Percentiles rank a stretch among this genome's conserved stretches.
Conservation (phyloP, 345 rosid genomes). For the Aquilaria yunnanensis region DNA sequence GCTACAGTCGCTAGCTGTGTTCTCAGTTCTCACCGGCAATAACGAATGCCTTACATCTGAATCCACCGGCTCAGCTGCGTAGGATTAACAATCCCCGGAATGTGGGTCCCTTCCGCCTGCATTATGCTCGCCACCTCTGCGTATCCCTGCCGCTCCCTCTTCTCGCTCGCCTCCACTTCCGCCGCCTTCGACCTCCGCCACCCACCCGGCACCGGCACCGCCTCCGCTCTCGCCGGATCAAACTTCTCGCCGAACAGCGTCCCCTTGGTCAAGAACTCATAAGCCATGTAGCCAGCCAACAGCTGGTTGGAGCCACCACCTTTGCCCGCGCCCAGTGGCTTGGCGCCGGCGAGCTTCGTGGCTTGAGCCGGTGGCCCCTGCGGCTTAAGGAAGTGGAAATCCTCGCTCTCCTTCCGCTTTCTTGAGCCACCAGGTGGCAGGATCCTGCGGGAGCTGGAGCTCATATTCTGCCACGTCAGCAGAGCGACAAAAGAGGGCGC, state of each 20-base stretch:
- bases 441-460: slow-evolving; percentile 28
- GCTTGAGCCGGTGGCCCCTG: slow-evolving; percentile 12
- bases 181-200: slow-evolving; percentile 11
- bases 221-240: slow-evolving; percentile 25
- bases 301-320: slow-evolving; percentile 30
- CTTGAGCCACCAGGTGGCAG: slow-evolving; percentile 32
- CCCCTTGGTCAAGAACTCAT: slow-evolving; percentile 53
- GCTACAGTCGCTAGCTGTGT: no score
- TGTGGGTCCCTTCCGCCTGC: slow-evolving; percentile 51
- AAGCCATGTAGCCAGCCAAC: slow-evolving; percentile 71
- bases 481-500: background rate
- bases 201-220: slow-evolving; percentile 15
- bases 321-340: no score
- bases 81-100: slow-evolving; percentile 69
- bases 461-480: slow-evolving; percentile 36
- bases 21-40: no score
- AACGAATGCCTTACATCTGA: slow-evolving; percentile 4
- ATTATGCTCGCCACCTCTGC: slow-evolving; percentile 63
- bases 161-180: slow-evolving; percentile 18
- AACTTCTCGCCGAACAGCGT: slow-evolving; percentile 48
- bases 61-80: slow-evolving; percentile 68
- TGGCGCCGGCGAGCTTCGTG: slow-evolving; percentile 5
- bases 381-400: slow-evolving; percentile 14
- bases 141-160: slow-evolving; percentile 30
- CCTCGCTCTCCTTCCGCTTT: slow-evolving; percentile 52